phyloP scores from a whole-genome alignment of 192 early-diverging fungal species.

The Nowakowskiella sp. region DNA sequence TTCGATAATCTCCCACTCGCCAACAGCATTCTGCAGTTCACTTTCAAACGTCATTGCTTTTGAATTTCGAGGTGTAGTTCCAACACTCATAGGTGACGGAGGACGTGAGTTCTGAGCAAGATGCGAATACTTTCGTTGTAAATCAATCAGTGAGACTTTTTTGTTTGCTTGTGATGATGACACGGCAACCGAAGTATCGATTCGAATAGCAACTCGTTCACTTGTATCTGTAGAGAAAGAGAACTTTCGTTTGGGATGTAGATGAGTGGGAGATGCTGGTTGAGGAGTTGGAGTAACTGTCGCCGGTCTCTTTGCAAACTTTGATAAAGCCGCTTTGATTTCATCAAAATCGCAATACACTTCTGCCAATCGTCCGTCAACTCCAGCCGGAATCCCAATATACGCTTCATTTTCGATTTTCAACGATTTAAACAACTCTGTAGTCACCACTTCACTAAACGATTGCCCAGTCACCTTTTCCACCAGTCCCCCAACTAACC shows the following conservation, averaged over 20 bases:
- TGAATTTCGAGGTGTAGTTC: too few species aligned
- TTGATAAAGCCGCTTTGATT: neutral
- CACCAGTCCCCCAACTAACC: slow-evolving; percentile 21
- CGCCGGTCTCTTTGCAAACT: neutral
- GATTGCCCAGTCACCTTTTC: slow-evolving; percentile 18
- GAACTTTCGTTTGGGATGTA: neutral
- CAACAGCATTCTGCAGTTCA: too few species aligned
- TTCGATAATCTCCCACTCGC: too few species aligned
- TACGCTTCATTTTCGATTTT: slow-evolving; percentile 11
- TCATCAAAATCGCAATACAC: slow-evolving; percentile 20
- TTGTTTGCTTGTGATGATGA: neutral
- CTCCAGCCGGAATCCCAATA: slow-evolving; percentile 22
- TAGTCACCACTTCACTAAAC: slow-evolving; percentile 5
- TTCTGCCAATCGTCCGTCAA: slow-evolving; percentile 15
- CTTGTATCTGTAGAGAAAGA: neutral
- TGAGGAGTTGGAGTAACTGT: neutral
- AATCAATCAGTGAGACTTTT: too few species aligned
- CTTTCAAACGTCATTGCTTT: too few species aligned
- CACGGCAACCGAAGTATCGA: neutral
- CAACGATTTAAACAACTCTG: slow-evolving; percentile 14
- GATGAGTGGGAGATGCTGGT: neutral
- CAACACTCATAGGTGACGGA: too few species aligned
- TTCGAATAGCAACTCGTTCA: too few species aligned
- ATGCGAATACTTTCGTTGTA: too few species aligned
- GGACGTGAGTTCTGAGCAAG: too few species aligned